Evolutionary conservation across 2,329 filamentous ascomycete species (phyloP), one percentile per base, ranked within the genome.

Genomic region (Apiospora aurea): DNA sequence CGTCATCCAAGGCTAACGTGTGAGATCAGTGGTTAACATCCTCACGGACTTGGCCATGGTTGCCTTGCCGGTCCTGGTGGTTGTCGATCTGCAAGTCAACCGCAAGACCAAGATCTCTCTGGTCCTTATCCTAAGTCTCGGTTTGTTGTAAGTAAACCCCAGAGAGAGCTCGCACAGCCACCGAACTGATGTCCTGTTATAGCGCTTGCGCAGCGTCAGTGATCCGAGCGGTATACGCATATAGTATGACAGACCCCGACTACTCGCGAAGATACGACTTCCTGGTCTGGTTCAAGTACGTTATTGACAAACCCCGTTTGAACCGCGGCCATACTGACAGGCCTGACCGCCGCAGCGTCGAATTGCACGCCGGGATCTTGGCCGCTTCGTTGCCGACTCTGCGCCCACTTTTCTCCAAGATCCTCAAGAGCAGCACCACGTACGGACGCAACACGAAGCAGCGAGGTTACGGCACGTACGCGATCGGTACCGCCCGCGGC

Each of bases 31-130:
- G 13, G 51, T 57, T 26, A 73, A 73, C 46, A 70, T 73, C 49
- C 13, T 71, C 21, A 73, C 72, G n/a, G 72, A 73, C 29, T 47
- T 68, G n/a, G 43, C 67, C 10, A 69, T 71, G 46, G 70, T 73
- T 1, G 43, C 68, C 6, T 16, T 73, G 16, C 72, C 72, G 18
- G 49, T 73, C 13, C 70, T 71, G 18, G 67, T 71, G 14, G 67
- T 73, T 14, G 11, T 72, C 68, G 67, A 66, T 13, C 64, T 73
- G 44, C 70, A 72, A 51, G 72, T 73, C 46, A 73, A 73, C 26
- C 29, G 29, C 14, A 57, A 69, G 24, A 70, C 70, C 24, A 72
- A 73, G 51, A 41, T 69, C 18, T 67, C 70, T 2, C 24, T 71
- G 11, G 26, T 72, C 0, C 47, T 70, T 24, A 68, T 70, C 41